phyloP scores from a whole-genome alignment of 805 yeast genomes.

The Zygotorulaspora florentina region DNA sequence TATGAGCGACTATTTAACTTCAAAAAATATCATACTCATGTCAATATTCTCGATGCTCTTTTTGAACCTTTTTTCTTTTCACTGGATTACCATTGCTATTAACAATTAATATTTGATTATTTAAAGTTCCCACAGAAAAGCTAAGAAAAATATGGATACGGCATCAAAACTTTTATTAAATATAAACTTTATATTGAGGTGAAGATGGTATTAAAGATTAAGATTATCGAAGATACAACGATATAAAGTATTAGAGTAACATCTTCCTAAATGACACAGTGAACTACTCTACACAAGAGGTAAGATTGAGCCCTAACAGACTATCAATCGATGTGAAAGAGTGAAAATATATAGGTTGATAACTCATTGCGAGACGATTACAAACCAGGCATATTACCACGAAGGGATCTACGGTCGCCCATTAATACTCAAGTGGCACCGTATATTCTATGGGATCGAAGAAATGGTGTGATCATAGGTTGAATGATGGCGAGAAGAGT shows the following conservation, averaged over 20 bases:
- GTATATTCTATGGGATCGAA: background rate
- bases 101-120: too few relatives aligned
- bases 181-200: too few relatives aligned
- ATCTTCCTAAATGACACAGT: background rate
- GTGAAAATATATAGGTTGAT: background rate
- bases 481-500: background rate
- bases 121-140: too few relatives aligned
- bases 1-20: slow-evolving; percentile 36
- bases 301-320: background rate
- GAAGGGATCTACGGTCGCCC: background rate
- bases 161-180: background rate
- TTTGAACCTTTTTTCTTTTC: too few relatives aligned
- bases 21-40: too few relatives aligned
- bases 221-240: too few relatives aligned
- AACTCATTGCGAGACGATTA: background rate
- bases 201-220: too few relatives aligned
- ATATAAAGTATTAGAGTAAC: too few relatives aligned
- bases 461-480: background rate
- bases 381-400: background rate
- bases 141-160: background rate
- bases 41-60: too few relatives aligned
- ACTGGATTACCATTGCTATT: too few relatives aligned
- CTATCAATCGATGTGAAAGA: background rate
- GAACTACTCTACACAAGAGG: background rate
- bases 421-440: background rate